Base-by-base conservation (phyloP, 1,284 basidiomycete species). In the Rhodotorula sp. region DNA sequence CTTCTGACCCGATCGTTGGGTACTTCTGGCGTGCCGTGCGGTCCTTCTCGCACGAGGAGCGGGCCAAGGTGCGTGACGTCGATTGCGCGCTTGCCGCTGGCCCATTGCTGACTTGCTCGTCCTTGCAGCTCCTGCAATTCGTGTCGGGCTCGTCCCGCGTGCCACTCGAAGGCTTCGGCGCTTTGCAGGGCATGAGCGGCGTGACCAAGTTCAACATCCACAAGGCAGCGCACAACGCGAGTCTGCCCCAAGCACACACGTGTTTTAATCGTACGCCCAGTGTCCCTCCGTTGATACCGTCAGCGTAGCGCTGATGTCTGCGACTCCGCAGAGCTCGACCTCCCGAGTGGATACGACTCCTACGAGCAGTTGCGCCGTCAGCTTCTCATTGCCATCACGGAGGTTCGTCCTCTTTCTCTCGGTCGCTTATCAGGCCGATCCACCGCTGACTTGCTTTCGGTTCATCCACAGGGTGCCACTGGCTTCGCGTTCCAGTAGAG, bases 11-110 rank as follows among this genome's bases (percentile, higher is more conserved):
- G 4, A 93, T 96, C 79, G 92, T 99, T 71, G 90, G 93, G 48
- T 99, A 96, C 95, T 98, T 94, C 90, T 99, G 97, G 97, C 88
- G 97, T 76, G 95, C 96, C 3, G 87, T 99, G 62, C 94, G 98
- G 81, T 95, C 92, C 19, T 98, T 98, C 84, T 95, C 93, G 78
- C 91, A 96, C 64, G 95, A 97, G 78, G 94, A 99, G 82, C 87
- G 94, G 70, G 94, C 95, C 25, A 96, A 97, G 81, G 73, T 72
- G 13, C 53, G 68, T 50, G 25, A 34, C 34, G 34, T 8, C 8
- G 8, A 7, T 21, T 91, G 95, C 67, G 14, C 44, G 7, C n/a
- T 13, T 19, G 41, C 4, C 41, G 19, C 14, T 53, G 25, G 50
- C 25, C 21, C 25, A 7, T 8, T 8, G 14, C 53, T 57, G 46